phyloP scores from a whole-genome alignment of 345 rosid species.

The Excoecaria agallocha region DNA sequence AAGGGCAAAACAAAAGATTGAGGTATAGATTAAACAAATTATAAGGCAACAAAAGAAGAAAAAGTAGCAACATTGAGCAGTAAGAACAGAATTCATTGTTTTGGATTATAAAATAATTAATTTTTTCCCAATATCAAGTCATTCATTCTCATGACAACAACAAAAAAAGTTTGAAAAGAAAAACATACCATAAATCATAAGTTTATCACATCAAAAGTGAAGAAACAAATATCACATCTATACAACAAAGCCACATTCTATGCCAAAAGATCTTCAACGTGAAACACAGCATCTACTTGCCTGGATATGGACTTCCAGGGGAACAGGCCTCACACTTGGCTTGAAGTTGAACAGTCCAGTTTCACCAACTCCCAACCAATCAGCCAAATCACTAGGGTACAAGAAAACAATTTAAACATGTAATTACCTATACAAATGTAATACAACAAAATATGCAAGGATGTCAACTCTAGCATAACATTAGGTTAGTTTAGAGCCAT shows the following conservation, averaged over 20 bases:
- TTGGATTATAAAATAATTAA: neutral
- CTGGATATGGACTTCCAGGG: conserved; percentile 99
- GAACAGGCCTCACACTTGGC: conserved; percentile 99
- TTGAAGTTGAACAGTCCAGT: conserved; percentile 93
- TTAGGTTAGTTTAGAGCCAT: neutral
- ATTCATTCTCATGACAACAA: neutral
- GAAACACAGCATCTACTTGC: conserved; percentile 45
- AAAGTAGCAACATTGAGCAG: neutral
- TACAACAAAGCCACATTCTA: neutral
- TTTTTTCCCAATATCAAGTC: neutral
- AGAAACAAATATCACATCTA: neutral
- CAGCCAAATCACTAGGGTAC: conserved; percentile 79
- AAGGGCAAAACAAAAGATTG: neutral
- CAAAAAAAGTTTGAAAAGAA: neutral
- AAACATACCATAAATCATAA: neutral
- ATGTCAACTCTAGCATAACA: neutral
- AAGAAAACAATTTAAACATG: conserved; percentile 7
- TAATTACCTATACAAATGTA: neutral
- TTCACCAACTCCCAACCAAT: conserved; percentile 97
- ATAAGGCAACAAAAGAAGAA: neutral
- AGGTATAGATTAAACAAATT: conserved; percentile 7
- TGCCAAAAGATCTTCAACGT: neutral
- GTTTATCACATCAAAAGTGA: neutral
- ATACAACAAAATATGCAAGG: neutral
- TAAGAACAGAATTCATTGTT: neutral